Evolutionary conservation across 2,329 filamentous ascomycete species (phyloP), one percentile per base, ranked within the genome.

Genomic region (Aspergillus aculeatus): DNA sequence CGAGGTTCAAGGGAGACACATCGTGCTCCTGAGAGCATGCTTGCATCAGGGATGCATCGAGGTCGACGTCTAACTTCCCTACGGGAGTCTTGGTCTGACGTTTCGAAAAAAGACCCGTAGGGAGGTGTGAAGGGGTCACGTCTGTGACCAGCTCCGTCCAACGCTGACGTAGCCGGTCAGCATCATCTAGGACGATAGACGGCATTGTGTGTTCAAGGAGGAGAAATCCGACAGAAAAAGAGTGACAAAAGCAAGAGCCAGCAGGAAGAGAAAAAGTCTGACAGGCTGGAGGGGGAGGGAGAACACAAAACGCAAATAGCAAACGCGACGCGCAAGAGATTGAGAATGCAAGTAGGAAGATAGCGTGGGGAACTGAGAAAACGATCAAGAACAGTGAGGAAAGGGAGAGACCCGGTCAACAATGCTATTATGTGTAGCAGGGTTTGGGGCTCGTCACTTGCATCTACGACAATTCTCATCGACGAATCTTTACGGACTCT

Each of bases 11-110:
- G 19, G 58, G 52, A 12, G 61, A 59, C 16, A 61, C 48, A 58
- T 56, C 61, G 49, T 56, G 60, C 49, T 63, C 48, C 35, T 63
- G 58, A 44, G 58, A 59, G 50, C 58, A 63, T 16, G 58, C 55
- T 29, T 63, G 51, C 35, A 63, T 56, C 19, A 53, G 35, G 16
- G 61, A 44, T 31, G 59, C 26, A 38, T 61, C 19, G 31, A 63
- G 53, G 24, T 52, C 44, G 32, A 63, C 56, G 24, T 61, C 50
- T 32, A 63, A 23, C 19, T 49, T 52, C 12, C 58, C 61, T 7
- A 60, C 14, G 3, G 56, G 23, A 2, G 56, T 57, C 5, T 31
- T 23, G 16, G 58, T 54, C 23, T 41, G 19, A 5, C 52, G 55
- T 24, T 63, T 60, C 7, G 53, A 52, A 38, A 56, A 60, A 47